Percentiles rank a stretch among this genome's conserved stretches.
phyloP scores from a whole-genome alignment of 75 land plant species.

The Gnetum montanum region DNA sequence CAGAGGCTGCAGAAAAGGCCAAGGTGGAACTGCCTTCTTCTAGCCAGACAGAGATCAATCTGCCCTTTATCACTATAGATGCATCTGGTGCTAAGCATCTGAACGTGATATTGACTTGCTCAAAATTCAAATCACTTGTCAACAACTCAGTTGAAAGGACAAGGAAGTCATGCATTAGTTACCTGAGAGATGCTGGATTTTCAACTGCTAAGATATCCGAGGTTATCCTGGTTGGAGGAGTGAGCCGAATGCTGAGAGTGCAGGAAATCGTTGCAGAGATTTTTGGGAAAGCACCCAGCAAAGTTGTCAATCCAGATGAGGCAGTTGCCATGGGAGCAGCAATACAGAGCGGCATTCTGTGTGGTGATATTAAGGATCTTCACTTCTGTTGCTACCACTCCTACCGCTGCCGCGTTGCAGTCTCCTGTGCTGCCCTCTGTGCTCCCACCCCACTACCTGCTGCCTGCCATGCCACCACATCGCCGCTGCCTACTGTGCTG shows the following conservation, averaged over 20 bases:
- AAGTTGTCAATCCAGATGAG: constrained; percentile 59
- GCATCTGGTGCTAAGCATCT: constrained; percentile 57
- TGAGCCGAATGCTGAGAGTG: constrained; percentile 49
- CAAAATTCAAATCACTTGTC: constrained; percentile 44
- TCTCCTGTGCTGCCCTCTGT: no score
- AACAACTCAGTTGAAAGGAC: constrained; percentile 41
- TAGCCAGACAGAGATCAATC: constrained; percentile 45
- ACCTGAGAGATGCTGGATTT: constrained; percentile 55
- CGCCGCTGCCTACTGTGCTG: no score
- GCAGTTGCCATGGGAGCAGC: constrained; percentile 60
- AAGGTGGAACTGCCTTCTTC: constrained; percentile 57
- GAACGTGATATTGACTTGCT: constrained; percentile 42
- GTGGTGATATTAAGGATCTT: no score
- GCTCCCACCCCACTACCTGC: no score
- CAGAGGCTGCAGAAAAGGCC: constrained; percentile 52
- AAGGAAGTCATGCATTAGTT: constrained; percentile 41
- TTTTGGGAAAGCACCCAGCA: constrained; percentile 53
- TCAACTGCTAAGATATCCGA: constrained; percentile 39
- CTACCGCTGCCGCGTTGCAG: no score
- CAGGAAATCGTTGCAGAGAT: constrained; percentile 38
- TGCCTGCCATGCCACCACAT: no score
- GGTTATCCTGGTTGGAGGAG: constrained; percentile 53
- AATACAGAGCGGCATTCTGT: constrained; percentile 53
- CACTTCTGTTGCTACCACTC: no score
- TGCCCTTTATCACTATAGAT: constrained; percentile 59